A percentile compares a stretch with the other conserved stretches of the same genome.
phyloP scores from a whole-genome alignment of 176 grass and related monocot species.

The Oryza rufipogon region DNA sequence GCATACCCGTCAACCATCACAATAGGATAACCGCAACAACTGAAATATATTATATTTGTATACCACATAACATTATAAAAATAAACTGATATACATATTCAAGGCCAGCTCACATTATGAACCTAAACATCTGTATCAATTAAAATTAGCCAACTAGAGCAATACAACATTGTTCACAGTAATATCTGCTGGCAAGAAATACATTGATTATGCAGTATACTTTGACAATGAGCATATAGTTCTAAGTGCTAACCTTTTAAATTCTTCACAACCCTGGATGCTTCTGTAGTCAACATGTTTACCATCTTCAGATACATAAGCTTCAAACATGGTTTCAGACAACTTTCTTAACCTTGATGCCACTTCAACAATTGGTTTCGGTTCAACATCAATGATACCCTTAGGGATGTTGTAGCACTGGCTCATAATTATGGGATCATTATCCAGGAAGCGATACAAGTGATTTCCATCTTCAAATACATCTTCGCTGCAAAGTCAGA shows the following conservation, averaged over 20 bases:
- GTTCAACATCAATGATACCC: conserved; percentile 75
- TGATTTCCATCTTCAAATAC: conserved; percentile 94
- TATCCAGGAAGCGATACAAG: conserved; percentile 85
- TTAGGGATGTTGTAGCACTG: conserved; percentile 92
- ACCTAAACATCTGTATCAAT: conserved; percentile 14
- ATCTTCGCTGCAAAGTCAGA: conserved; percentile 66
- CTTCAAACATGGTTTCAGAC: conserved; percentile 81
- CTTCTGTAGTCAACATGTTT: conserved; percentile 88
- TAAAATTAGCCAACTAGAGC: conserved; percentile 34
- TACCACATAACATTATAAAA: not conserved
- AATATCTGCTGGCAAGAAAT: conserved; percentile 13
- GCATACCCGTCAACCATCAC: conserved; percentile 10
- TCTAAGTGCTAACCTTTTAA: conserved; percentile 71
- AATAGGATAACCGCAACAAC: not conserved
- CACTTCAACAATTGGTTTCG: conserved; percentile 77
- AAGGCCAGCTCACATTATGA: conserved; percentile 8
- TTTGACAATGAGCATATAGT: conserved; percentile 15
- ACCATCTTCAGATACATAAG: conserved; percentile 87
- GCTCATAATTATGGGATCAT: conserved; percentile 76
- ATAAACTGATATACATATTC: conserved; percentile 17
- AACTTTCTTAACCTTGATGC: conserved; percentile 74
- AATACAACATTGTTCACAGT: conserved; percentile 2
- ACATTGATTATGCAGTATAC: conserved; percentile 7
- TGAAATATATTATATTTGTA: conserved; percentile 6
- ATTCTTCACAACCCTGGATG: conserved; percentile 82